These are phyloP conservation scores for Microstroma glucosiphilum DNA, from an alignment of 1,284 basidiomycete species.

Conservation along the genomic window DNA sequence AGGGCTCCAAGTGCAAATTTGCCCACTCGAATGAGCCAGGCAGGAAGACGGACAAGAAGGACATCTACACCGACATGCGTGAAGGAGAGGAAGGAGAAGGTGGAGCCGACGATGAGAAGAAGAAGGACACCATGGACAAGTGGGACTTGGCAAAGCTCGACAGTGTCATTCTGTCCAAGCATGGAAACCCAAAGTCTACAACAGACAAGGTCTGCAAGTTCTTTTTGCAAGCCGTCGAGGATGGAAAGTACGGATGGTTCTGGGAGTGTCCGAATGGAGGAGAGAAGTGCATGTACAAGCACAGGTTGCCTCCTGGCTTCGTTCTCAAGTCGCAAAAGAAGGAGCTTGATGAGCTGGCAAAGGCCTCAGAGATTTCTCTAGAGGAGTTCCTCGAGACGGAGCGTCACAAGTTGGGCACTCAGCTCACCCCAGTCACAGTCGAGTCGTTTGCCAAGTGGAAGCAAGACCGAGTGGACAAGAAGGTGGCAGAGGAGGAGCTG, in stretches of 20 bases:
- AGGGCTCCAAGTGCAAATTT: constrained; percentile 75
- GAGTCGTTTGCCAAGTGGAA: constrained; percentile 94
- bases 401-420: constrained; percentile 62
- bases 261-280: constrained; percentile 58
- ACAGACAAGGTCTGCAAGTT: constrained; percentile 94
- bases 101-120: constrained; percentile 52
- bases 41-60: constrained; percentile 91
- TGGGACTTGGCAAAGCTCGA: constrained; percentile 95
- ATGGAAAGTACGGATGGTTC: constrained; percentile 85
- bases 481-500: constrained; percentile 80
- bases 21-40: constrained; percentile 73
- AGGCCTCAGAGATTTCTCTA: constrained; percentile 73
- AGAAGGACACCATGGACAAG: constrained; percentile 89
- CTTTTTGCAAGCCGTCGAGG: constrained; percentile 95
- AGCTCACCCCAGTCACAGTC: constrained; percentile 89
- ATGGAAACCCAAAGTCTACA: constrained; percentile 80
- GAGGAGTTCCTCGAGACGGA: constrained; percentile 99
- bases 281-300: constrained; percentile 85
- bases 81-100: constrained; percentile 11
- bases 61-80: constrained; percentile 76
- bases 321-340: constrained; percentile 77
- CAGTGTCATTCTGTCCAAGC: constrained; percentile 78
- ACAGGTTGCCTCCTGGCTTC: constrained; percentile 82
- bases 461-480: constrained; percentile 57
- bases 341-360: constrained; percentile 63